Evolutionary conservation across 2,329 filamentous ascomycete genomes (phyloP).

Genomic region (Pseudogymnoascus sp.): DNA sequence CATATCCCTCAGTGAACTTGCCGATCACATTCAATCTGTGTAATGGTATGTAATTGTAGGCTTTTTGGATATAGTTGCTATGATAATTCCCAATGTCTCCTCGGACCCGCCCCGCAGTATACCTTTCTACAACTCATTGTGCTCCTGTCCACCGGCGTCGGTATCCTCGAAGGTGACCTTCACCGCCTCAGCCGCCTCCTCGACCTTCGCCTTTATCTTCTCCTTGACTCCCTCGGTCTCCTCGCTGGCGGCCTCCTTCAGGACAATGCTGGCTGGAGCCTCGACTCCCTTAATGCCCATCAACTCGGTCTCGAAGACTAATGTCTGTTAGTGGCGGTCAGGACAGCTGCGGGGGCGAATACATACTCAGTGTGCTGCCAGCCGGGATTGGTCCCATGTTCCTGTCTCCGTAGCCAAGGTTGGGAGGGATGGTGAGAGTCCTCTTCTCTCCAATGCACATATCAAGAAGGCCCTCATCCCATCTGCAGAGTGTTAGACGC

Average conservation of each 20-base stretch:
- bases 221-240: slow-evolving; percentile 28
- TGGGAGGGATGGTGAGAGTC: slow-evolving; percentile 82
- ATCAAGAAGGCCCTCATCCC: slow-evolving; percentile 81
- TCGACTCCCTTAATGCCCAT: slow-evolving; percentile 70
- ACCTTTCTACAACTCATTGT: slow-evolving; percentile 48
- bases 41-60: not conserved
- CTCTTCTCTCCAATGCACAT: slow-evolving; percentile 97
- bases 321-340: slow-evolving; percentile 9
- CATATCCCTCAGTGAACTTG: not conserved
- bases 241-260: slow-evolving; percentile 35
- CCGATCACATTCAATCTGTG: too few relatives aligned
- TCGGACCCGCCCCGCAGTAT: not conserved
- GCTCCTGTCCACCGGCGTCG: slow-evolving; percentile 47
- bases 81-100: not conserved
- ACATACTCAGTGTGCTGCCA: slow-evolving; percentile 65
- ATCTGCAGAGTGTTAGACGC: slow-evolving; percentile 41
- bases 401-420: slow-evolving; percentile 71
- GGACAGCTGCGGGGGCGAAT: slow-evolving; percentile 13
- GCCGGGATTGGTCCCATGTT: slow-evolving; percentile 75
- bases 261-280: slow-evolving; percentile 24
- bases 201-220: slow-evolving; percentile 40
- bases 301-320: slow-evolving; percentile 87
- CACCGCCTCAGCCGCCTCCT: slow-evolving; percentile 44
- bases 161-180: slow-evolving; percentile 47
- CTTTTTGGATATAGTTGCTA: not conserved